Evolutionary conservation across 2,329 filamentous ascomycete species (phyloP), one percentile per base, ranked within the genome.

Genomic region (Diaporthe citri): DNA sequence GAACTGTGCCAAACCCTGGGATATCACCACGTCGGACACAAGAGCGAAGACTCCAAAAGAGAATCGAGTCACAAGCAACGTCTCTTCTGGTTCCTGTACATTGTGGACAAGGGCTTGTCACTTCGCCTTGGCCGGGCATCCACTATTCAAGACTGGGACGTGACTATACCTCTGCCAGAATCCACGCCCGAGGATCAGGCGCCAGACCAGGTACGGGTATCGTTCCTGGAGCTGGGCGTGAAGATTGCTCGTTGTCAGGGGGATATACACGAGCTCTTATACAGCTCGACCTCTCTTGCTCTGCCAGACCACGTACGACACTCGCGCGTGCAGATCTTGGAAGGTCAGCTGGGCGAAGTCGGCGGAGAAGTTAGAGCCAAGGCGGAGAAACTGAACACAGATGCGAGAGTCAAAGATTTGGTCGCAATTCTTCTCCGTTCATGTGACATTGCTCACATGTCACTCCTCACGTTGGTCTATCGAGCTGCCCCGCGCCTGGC

Each of bases 111-210:
- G 60, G 28, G 41, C 28, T 48, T 66, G 28, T 48, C 60, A 66
- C 60, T 66, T 51, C 28, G 60, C 1, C 60, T 66, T 34, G 43
- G 41, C 17, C 22, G 60, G 3, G 43, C 59, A 12, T 64, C 59
- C 5, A 46, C 59, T 13, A 64, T 46, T 8, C 59, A 64, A 43
- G 39, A 64, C 59, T 64, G 59, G 59, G 59, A 64, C n/a, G 59
- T 64, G 15, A 46, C 59, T 17, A 64, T 46, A 22, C 43, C 60
- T 66, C 43, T 34, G 28, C 41, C 41, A 31, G 28, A n/a, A n/a
- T n/a, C 12, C 28, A 48, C 20, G 10, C 20, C 43, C 28, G 60
- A 9, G 3, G 20, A n/a, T 10, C 41, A 43, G 43, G 20, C 28
- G 8, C 46, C 60, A 34, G 28, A 36, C 1, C 17, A 51, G 28